phyloP scores from a whole-genome alignment of 2,329 filamentous ascomycete genomes.

The Pezicula carpinea region DNA sequence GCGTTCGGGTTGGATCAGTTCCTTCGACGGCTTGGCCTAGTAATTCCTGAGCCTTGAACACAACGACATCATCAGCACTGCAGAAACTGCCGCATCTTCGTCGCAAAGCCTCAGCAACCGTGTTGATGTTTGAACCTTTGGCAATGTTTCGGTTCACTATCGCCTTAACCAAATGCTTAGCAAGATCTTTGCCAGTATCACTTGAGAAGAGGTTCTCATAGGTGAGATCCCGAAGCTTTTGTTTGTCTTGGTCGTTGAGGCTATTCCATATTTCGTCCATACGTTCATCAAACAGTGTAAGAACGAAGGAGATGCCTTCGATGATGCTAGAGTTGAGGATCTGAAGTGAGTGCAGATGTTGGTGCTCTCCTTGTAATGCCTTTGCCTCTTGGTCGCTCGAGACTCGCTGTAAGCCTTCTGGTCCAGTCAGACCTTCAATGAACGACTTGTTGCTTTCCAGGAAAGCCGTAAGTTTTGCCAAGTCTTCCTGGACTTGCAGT shows the following conservation, averaged over 20 bases:
- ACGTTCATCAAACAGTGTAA: constrained; percentile 90
- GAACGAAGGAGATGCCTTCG: constrained; percentile 93
- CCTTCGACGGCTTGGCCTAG: constrained; percentile 83
- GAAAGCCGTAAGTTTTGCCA: constrained; percentile 76
- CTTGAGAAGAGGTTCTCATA: constrained; percentile 86
- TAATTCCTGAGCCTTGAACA: constrained; percentile 97
- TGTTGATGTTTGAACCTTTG: constrained; percentile 95
- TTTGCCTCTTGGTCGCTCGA: constrained; percentile 85
- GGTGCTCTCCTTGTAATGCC: constrained; percentile 88
- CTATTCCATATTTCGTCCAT: constrained; percentile 81
- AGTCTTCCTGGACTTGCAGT: constrained; percentile 69
- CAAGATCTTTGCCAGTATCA: constrained; percentile 75
- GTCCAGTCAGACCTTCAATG: constrained; percentile 90
- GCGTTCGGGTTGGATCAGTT: constrained; percentile 65
- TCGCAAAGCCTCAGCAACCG: constrained; percentile 88
- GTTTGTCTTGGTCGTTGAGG: constrained; percentile 65
- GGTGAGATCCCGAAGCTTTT: constrained; percentile 70
- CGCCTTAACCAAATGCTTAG: constrained; percentile 91
- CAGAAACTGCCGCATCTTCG: constrained; percentile 95
- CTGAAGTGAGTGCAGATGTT: constrained; percentile 81
- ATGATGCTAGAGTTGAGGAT: constrained; percentile 85
- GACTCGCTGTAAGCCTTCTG: constrained; percentile 74
- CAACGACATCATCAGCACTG: constrained; percentile 92
- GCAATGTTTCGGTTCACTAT: constrained; percentile 98
- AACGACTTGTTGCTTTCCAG: constrained; percentile 82